A percentile compares a stretch with the other conserved stretches of the same genome.
These are phyloP conservation scores for Mortierella antarctica DNA, from an alignment of 192 early-diverging fungal species.

Conservation along the genomic window DNA sequence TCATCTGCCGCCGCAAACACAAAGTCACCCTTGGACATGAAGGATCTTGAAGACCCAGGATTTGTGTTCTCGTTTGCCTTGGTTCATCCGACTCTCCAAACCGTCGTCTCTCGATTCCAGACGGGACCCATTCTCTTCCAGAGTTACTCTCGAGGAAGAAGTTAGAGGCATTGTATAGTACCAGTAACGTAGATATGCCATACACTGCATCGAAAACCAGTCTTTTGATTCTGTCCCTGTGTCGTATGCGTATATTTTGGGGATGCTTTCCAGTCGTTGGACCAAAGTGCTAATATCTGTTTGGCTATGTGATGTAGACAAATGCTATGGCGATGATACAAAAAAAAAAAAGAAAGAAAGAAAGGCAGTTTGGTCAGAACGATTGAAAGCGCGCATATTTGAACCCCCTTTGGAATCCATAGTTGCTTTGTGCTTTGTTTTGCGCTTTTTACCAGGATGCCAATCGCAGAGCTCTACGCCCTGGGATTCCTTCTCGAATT, in stretches of 20 bases:
- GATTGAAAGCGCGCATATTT: too few species aligned
- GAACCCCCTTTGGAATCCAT: too few species aligned
- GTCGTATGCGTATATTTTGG: neutral
- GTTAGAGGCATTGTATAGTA: neutral
- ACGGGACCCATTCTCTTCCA: slow-evolving; percentile 25
- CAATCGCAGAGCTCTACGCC: slow-evolving; percentile 57
- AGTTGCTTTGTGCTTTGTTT: too few species aligned
- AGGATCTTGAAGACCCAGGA: slow-evolving; percentile 39
- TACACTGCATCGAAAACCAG: neutral
- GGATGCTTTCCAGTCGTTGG: too few species aligned
- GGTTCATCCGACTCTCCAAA: slow-evolving; percentile 29
- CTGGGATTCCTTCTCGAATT: slow-evolving; percentile 45
- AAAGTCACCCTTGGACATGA: neutral
- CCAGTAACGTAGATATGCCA: too few species aligned
- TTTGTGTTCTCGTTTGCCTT: slow-evolving; percentile 40
- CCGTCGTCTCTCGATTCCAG: slow-evolving; percentile 12
- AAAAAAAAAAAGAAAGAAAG: too few species aligned
- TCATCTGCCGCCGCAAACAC: neutral
- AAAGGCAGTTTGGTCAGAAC: too few species aligned
- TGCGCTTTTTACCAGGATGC: slow-evolving; percentile 12
- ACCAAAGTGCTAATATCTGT: too few species aligned
- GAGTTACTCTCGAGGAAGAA: slow-evolving; percentile 18
- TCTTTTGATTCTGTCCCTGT: neutral
- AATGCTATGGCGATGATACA: too few species aligned
- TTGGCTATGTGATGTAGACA: too few species aligned